Evolutionary conservation across 768 basidiomycete genomes (phyloP).

Genomic region (Boletellus sp.): DNA sequence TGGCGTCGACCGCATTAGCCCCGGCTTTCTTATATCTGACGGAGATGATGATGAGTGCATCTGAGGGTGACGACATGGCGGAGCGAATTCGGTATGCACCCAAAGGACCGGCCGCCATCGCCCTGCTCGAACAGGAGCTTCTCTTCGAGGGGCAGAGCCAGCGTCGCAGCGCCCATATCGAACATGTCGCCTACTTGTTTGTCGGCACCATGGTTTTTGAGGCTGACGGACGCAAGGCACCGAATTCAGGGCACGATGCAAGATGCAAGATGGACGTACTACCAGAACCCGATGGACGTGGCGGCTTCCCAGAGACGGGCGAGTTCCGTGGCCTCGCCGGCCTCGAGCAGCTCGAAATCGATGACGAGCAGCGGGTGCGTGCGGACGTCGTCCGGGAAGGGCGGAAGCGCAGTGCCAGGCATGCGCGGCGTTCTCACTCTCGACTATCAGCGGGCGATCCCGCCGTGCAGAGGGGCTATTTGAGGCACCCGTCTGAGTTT

Average conservation of each 20-base stretch:
- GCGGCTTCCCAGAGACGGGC: constrained; percentile 46
- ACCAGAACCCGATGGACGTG: constrained; percentile 51
- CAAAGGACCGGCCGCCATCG: constrained; percentile 38
- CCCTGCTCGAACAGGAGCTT: constrained; percentile 44
- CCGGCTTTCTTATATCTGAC: constrained; percentile 58
- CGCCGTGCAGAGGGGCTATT: too few relatives aligned
- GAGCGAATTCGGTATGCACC: constrained; percentile 17
- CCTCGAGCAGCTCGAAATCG: constrained; percentile 39
- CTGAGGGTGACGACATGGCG: neutral
- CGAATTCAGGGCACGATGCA: too few relatives aligned
- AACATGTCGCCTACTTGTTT: constrained; percentile 38
- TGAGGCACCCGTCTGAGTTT: too few relatives aligned
- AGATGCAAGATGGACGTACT: constrained; percentile 33
- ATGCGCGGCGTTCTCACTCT: too few relatives aligned
- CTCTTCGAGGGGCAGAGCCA: constrained; percentile 40
- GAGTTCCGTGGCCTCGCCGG: constrained; percentile 36
- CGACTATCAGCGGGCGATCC: neutral
- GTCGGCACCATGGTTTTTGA: constrained; percentile 43
- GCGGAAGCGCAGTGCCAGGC: constrained; percentile 33
- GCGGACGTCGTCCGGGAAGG: constrained; percentile 43
- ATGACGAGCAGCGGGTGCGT: constrained; percentile 46
- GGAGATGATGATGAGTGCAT: neutral
- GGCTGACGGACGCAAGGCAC: constrained; percentile 17
- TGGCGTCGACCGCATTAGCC: constrained; percentile 58
- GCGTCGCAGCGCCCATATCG: constrained; percentile 39